phyloP scores from a whole-genome alignment of 345 rosid genomes.

The Adansonia digitata region DNA sequence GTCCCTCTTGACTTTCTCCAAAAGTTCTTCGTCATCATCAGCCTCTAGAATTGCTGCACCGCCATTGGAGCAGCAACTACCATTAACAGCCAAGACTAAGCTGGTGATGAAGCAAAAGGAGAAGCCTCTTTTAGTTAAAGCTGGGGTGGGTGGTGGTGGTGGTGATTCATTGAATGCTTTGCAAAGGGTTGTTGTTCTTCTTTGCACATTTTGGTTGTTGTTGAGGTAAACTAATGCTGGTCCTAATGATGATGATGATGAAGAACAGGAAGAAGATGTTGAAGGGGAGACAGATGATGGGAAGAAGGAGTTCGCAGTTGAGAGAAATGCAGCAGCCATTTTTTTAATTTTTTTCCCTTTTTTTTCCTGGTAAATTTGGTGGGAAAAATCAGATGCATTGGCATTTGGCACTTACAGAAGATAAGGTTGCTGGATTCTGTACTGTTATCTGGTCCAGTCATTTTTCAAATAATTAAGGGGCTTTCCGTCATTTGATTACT shows the following conservation, averaged over 20 bases:
- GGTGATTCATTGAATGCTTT: constrained; percentile 31
- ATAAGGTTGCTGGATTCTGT: constrained; percentile 12
- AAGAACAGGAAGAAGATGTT: constrained; percentile 16
- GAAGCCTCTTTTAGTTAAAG: constrained; percentile 45
- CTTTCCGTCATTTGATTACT: neutral
- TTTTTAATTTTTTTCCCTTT: constrained; percentile 6
- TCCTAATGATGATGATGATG: constrained; percentile 9
- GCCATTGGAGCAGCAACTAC: constrained; percentile 28
- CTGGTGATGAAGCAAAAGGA: constrained; percentile 46
- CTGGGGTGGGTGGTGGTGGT: constrained; percentile 23
- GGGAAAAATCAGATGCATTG: constrained; percentile 18
- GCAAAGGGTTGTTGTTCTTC: constrained; percentile 27
- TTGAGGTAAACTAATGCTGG: constrained; percentile 16
- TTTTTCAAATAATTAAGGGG: neutral
- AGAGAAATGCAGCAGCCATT: constrained; percentile 54
- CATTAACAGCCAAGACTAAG: constrained; percentile 35
- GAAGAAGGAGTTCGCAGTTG: constrained; percentile 43
- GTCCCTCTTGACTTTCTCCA: constrained; percentile 82
- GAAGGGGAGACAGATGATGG: constrained; percentile 22
- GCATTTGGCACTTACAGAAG: constrained; percentile 4
- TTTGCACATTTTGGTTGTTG: constrained; percentile 26
- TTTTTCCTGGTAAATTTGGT: constrained; percentile 28
- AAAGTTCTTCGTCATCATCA: constrained; percentile 80
- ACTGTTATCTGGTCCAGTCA: neutral
- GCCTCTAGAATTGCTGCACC: constrained; percentile 88